Evolutionary conservation across 2,329 filamentous ascomycete genomes (phyloP).

Genomic region (Xylaria sp.): DNA sequence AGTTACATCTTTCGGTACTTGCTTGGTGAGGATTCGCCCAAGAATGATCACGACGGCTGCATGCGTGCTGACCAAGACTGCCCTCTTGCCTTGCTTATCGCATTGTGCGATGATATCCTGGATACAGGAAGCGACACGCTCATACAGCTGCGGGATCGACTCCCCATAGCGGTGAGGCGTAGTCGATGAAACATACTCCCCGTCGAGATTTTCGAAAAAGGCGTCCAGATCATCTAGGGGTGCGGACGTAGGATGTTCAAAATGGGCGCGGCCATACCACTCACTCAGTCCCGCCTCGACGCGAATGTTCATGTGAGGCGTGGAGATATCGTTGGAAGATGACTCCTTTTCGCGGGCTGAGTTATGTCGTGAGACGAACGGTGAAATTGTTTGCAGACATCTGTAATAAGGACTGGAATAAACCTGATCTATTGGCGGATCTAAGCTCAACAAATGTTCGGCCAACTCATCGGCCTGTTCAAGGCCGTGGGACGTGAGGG

Average conservation of each 20-base stretch:
- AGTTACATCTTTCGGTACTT: slow-evolving; percentile 64
- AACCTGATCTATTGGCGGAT: slow-evolving; percentile 66
- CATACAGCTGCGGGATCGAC: slow-evolving; percentile 71
- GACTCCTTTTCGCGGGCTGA: slow-evolving; percentile 8
- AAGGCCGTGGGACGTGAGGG: slow-evolving; percentile 80
- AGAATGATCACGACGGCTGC: slow-evolving; percentile 85
- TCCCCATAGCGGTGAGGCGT: slow-evolving; percentile 71
- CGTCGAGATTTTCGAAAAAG: slow-evolving; percentile 62
- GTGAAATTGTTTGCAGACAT: slow-evolving; percentile 76
- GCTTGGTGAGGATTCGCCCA: slow-evolving; percentile 74
- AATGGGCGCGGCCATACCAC: slow-evolving; percentile 85
- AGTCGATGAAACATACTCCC: slow-evolving; percentile 56
- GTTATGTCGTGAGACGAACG: slow-evolving; percentile 51
- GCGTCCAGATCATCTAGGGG: slow-evolving; percentile 53
- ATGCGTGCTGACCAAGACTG: slow-evolving; percentile 80
- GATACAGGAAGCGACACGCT: slow-evolving; percentile 67
- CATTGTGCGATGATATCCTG: slow-evolving; percentile 65
- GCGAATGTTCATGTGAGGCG: slow-evolving; percentile 39
- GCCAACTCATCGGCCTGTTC: slow-evolving; percentile 76
- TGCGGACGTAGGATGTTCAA: slow-evolving; percentile 78
- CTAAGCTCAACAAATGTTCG: slow-evolving; percentile 53
- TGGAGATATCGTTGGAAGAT: slow-evolving; percentile 10
- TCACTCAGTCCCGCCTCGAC: slow-evolving; percentile 63
- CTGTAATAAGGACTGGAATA: slow-evolving; percentile 86
- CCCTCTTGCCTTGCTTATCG: slow-evolving; percentile 62